Percentiles rank a stretch among this genome's conserved stretches.
Conservation (phyloP, 1,284 basidiomycete genomes). For the Fistulinella cinereoalba region DNA sequence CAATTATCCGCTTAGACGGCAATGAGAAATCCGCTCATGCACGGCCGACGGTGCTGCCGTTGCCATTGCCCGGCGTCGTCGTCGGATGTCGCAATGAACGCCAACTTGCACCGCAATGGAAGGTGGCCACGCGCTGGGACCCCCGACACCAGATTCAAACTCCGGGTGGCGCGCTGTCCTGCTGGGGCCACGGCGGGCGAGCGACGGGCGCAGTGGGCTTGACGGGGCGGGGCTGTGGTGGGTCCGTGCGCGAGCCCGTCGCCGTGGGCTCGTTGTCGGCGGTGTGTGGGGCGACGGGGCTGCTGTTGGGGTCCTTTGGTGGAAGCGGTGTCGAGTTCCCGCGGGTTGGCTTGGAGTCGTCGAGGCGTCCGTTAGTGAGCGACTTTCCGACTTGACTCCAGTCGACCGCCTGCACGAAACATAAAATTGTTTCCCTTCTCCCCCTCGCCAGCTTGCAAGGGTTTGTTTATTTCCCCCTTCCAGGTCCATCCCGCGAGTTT, state of each 20-base stretch:
- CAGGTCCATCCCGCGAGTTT: constrained; percentile 20
- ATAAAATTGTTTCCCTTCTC: constrained; percentile 29
- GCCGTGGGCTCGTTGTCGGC: neutral
- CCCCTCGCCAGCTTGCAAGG: constrained; percentile 26
- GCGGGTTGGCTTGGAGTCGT: constrained; percentile 25
- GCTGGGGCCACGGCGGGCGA: neutral
- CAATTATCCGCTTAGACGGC: too few species aligned
- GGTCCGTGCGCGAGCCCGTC: neutral
- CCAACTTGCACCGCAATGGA: neutral
- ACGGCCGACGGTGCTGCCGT: too few species aligned
- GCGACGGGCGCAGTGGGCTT: neutral
- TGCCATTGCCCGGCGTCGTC: too few species aligned
- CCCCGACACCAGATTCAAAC: constrained; percentile 31
- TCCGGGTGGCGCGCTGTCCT: constrained; percentile 20
- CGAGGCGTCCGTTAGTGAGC: constrained; percentile 27
- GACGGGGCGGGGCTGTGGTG: neutral
- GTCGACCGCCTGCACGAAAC: constrained; percentile 30
- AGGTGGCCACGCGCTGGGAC: constrained; percentile 18
- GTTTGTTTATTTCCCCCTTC: constrained; percentile 18
- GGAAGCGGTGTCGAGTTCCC: constrained; percentile 30
- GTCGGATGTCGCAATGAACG: too few species aligned
- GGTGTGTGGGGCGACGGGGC: neutral
- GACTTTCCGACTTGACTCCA: constrained; percentile 31
- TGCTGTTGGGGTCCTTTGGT: constrained; percentile 18
- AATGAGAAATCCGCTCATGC: too few species aligned